These are phyloP conservation scores for Alternaria gaisen DNA, from an alignment of 2,329 filamentous ascomycete genomes.

Conservation along the genomic window DNA sequence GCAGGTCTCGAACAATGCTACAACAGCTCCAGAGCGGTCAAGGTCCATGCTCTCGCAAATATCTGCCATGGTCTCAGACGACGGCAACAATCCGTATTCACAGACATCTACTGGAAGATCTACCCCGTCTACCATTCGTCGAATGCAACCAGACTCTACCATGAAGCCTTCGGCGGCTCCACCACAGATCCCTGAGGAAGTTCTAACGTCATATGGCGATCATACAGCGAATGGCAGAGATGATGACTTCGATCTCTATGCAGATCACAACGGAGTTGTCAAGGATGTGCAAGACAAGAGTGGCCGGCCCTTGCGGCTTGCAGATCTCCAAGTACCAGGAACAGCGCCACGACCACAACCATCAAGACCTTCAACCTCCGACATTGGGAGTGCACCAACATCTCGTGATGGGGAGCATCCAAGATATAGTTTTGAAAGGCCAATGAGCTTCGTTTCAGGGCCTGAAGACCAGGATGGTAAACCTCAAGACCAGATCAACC, in stretches of 20 bases:
- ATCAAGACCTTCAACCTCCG: constrained; percentile 6
- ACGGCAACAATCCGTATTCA: constrained; percentile 37
- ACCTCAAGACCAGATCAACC: constrained; percentile 50
- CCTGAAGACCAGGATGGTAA: constrained; percentile 45
- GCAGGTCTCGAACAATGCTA: constrained; percentile 19
- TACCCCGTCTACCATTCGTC: constrained; percentile 40
- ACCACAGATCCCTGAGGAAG: constrained; percentile 37
- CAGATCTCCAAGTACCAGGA: constrained; percentile 14
- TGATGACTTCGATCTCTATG: constrained; percentile 49
- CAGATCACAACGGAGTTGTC: constrained; percentile 50
- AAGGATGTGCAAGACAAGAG: constrained; percentile 44
- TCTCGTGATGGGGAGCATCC: constrained; percentile 30
- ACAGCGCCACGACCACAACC: constrained; percentile 17
- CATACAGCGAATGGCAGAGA: constrained; percentile 27
- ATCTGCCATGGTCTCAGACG: constrained; percentile 48
- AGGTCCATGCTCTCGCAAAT: constrained; percentile 49
- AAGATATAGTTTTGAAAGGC: constrained; percentile 45
- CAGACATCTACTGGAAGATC: constrained; percentile 42
- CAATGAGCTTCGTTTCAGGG: constrained; percentile 51
- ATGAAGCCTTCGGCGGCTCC: constrained; percentile 28
- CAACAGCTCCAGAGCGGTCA: constrained; percentile 38
- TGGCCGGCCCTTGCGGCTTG: constrained; percentile 40
- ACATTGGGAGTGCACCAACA: constrained; percentile 12
- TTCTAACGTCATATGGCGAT: constrained; percentile 22
- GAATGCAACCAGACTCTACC: constrained; percentile 36